These are phyloP conservation scores for Wallacemonas sp. DNA, from an alignment of 208 protist genomes.

Conservation along the genomic window DNA sequence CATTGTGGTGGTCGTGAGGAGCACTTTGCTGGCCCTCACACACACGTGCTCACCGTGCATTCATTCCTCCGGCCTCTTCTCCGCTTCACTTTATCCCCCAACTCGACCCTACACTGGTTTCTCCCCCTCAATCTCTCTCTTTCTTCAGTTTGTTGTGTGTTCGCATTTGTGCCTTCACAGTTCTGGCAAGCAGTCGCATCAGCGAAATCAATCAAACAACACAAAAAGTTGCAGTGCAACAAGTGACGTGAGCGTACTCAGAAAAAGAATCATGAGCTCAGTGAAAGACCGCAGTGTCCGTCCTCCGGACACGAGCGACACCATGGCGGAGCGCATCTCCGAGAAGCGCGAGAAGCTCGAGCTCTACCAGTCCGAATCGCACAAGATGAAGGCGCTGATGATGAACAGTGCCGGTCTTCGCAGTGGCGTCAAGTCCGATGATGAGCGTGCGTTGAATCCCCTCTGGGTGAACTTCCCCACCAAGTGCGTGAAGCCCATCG, in stretches of 20 bases:
- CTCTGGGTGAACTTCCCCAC: slow-evolving; percentile 75
- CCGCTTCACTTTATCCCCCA: not conserved
- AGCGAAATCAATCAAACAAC: no score
- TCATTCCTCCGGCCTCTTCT: no score
- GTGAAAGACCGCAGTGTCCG: slow-evolving; percentile 5
- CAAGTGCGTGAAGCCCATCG: slow-evolving; percentile 62
- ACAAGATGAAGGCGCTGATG: slow-evolving; percentile 83
- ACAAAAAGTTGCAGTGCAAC: no score
- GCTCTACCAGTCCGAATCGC: slow-evolving; percentile 77
- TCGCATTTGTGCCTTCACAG: slow-evolving; percentile 6
- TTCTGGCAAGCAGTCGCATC: no score
- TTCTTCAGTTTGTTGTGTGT: slow-evolving; percentile 16
- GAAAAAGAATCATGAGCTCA: no score
- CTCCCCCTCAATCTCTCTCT: slow-evolving; percentile 19
- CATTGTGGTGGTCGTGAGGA: no score
- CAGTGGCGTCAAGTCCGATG: slow-evolving; percentile 48
- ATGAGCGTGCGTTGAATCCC: slow-evolving; percentile 59
- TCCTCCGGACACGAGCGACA: slow-evolving; percentile 20
- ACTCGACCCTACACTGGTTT: not conserved
- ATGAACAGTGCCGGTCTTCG: slow-evolving; percentile 77
- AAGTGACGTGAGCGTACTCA: no score
- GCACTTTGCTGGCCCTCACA: no score
- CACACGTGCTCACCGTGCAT: no score
- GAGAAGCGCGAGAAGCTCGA: slow-evolving; percentile 56
- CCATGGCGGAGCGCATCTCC: slow-evolving; percentile 39